phyloP scores from a whole-genome alignment of 768 basidiomycete genomes.

The Lactifluus hygrophoroides region DNA sequence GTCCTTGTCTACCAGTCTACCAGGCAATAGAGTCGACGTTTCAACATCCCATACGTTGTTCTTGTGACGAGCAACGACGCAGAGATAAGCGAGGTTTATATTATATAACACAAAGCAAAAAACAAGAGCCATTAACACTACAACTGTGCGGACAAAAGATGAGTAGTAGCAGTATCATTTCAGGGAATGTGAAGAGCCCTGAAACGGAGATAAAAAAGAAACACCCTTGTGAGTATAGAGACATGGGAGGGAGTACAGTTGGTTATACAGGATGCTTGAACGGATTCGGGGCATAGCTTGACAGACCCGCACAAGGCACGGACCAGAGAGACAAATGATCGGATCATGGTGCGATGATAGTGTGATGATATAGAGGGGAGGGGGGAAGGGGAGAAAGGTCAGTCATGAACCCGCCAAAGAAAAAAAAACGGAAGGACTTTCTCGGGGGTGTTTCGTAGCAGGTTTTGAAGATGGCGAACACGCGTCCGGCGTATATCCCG shows the following conservation, averaged over 20 bases:
- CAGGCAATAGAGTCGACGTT: too few species aligned
- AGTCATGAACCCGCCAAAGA: neutral
- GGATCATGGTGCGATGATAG: neutral
- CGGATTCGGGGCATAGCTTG: neutral
- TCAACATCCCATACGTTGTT: neutral
- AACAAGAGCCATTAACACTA: constrained; percentile 7
- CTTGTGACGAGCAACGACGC: too few species aligned
- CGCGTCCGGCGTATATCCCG: neutral
- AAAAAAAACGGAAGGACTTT: too few species aligned
- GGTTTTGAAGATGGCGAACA: neutral
- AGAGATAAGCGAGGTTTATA: neutral
- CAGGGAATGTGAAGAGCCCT: too few species aligned
- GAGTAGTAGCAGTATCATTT: neutral
- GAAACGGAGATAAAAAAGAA: neutral
- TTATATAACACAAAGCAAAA: neutral
- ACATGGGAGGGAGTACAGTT: neutral
- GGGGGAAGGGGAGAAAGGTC: neutral
- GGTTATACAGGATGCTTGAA: neutral
- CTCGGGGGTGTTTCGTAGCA: too few species aligned
- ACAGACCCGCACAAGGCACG: neutral
- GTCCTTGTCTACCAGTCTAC: too few species aligned
- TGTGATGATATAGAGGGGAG: too few species aligned
- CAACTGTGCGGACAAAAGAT: neutral
- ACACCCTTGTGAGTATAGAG: neutral
- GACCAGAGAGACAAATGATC: neutral